Percentiles rank a stretch among this genome's conserved stretches.
These are phyloP conservation scores for Cutaneotrichosporon arboriforme DNA, from an alignment of 1,284 basidiomycete genomes.

Conservation along the genomic window DNA sequence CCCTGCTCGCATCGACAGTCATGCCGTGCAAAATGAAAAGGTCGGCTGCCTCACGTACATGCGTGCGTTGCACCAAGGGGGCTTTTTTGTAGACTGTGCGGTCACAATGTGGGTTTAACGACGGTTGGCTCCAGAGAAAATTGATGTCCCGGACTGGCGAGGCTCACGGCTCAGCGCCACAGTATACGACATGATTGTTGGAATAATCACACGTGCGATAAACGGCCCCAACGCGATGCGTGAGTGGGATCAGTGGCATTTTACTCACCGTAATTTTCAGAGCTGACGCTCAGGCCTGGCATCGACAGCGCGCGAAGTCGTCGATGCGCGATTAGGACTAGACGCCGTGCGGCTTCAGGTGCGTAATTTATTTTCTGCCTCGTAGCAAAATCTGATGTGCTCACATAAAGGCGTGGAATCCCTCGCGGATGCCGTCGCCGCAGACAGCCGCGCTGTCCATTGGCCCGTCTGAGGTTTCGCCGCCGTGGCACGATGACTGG, in stretches of 20 bases:
- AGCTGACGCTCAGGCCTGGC: conserved; percentile 15
- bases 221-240: conserved; percentile 21
- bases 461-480: neutral
- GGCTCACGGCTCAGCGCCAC: conserved; percentile 23
- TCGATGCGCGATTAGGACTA: conserved; percentile 23
- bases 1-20: too few relatives aligned
- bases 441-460: too few relatives aligned
- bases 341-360: neutral
- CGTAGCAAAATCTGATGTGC: too few relatives aligned
- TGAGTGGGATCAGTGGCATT: neutral
- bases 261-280: neutral
- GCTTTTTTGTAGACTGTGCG: conserved; percentile 33
- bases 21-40: conserved; percentile 23
- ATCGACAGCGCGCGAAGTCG: conserved; percentile 36
- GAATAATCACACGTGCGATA: conserved; percentile 23
- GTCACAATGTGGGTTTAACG: conserved; percentile 22
- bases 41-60: conserved; percentile 34
- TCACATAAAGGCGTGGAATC: too few relatives aligned
- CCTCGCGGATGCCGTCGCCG: too few relatives aligned
- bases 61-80: conserved; percentile 30
- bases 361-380: neutral
- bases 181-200: conserved; percentile 24
- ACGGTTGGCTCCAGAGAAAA: neutral
- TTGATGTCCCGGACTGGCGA: too few relatives aligned
- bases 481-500: conserved; percentile 4